These are phyloP conservation scores for Geotrichum macrosporum DNA, from an alignment of 1,139 yeast species.

Conservation along the genomic window DNA sequence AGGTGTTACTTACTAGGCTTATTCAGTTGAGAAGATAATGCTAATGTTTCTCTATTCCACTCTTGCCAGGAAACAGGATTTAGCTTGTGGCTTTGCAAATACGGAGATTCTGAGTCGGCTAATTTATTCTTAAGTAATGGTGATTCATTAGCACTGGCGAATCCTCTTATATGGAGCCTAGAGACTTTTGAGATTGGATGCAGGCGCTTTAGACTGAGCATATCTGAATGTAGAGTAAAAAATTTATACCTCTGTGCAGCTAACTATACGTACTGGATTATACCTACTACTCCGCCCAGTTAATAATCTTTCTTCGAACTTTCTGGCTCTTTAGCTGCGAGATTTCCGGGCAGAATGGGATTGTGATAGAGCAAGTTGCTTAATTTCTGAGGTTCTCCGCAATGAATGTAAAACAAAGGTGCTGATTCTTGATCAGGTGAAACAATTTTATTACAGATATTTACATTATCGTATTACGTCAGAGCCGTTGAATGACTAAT, in stretches of 20 bases:
- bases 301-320: too few relatives aligned
- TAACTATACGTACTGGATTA: too few relatives aligned
- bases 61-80: conserved; percentile 39
- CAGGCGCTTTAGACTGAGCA: too few relatives aligned
- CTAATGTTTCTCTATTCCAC: conserved; percentile 37
- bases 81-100: conserved; percentile 29
- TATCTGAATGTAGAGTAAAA: not conserved
- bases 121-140: conserved; percentile 27
- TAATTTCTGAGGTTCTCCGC: too few relatives aligned
- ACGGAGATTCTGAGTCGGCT: conserved; percentile 31
- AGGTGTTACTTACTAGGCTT: conserved; percentile 28
- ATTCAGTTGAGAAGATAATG: conserved; percentile 33
- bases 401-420: not conserved
- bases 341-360: too few relatives aligned
- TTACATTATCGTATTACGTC: not conserved
- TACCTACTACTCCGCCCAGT: too few relatives aligned
- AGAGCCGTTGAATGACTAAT: conserved; percentile 4
- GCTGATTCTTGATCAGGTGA: not conserved
- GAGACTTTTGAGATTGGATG: not conserved
- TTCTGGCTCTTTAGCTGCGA: too few relatives aligned
- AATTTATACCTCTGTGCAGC: not conserved
- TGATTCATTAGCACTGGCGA: conserved; percentile 8
- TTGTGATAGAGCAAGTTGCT: too few relatives aligned
- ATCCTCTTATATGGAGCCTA: not conserved
- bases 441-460: not conserved